Evolutionary conservation across 2,329 filamentous ascomycete genomes (phyloP).

Genomic region (Ceratocystis huliohia): DNA sequence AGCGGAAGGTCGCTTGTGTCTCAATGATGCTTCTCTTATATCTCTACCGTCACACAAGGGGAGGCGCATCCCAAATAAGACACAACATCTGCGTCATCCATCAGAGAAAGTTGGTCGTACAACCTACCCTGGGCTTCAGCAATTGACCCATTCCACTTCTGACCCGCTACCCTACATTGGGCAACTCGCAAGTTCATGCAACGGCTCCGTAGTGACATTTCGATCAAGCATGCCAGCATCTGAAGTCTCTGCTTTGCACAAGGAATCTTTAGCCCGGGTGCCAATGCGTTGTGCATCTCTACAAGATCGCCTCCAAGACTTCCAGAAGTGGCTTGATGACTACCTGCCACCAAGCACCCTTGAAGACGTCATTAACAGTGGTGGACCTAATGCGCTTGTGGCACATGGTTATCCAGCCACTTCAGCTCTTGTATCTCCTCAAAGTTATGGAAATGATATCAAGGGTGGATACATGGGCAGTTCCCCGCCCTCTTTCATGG

Average conservation of each 20-base stretch:
- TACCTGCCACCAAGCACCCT: slow-evolving; percentile 13
- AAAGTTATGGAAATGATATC: not conserved
- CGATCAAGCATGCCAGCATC: not conserved
- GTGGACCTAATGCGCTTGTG: not conserved
- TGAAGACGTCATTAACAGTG: not conserved
- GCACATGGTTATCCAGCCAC: not conserved
- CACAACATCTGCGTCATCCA: not conserved
- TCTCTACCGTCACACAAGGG: not conserved
- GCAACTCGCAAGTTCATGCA: not conserved
- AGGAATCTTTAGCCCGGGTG: not conserved
- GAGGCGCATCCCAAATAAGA: not conserved
- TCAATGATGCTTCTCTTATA: not conserved
- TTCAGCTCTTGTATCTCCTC: not conserved
- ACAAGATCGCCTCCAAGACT: slow-evolving; percentile 20
- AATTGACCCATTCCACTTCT: not conserved
- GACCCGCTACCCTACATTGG: not conserved
- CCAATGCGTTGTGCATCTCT: slow-evolving; percentile 13
- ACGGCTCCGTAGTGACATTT: not conserved
- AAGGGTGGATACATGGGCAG: not conserved
- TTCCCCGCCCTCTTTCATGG: not conserved
- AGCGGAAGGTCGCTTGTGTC: not conserved
- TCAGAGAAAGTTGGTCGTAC: not conserved
- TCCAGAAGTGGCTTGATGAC: slow-evolving; percentile 21
- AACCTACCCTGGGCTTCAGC: not conserved
- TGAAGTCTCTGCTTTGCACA: not conserved